Evolutionary conservation across 345 rosid genomes (phyloP).

Genomic region (Sisymbrium irio): DNA sequence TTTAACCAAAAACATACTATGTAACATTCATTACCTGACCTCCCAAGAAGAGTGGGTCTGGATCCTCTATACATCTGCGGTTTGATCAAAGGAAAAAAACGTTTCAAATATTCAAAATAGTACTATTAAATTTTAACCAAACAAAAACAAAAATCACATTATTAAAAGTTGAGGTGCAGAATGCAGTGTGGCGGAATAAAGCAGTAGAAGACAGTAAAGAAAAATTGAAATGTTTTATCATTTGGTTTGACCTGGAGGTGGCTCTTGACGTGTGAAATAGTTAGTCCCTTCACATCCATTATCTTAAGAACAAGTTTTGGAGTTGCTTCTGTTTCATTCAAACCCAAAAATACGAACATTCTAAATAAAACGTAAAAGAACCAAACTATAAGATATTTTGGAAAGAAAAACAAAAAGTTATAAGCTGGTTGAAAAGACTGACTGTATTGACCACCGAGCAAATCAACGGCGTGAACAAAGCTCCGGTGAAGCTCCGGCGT

Average conservation of each 20-base stretch:
- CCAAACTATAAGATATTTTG: not conserved
- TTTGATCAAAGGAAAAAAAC: conserved; percentile 5
- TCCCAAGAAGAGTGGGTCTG: conserved; percentile 22
- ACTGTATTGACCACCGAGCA: conserved; percentile 96
- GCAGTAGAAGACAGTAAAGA: not conserved
- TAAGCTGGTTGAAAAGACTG: conserved; percentile 14
- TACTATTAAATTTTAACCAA: not conserved
- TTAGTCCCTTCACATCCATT: conserved; percentile 97
- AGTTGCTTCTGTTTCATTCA: conserved; percentile 68
- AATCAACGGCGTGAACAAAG: conserved; percentile 79
- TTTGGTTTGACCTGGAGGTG: conserved; percentile 76
- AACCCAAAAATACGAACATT: conserved; percentile 15
- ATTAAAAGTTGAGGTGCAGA: not conserved
- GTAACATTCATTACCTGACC: conserved; percentile 14
- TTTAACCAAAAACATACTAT: not conserved
- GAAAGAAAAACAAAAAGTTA: not conserved
- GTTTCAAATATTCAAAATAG: not conserved
- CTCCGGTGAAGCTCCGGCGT: conserved; percentile 95
- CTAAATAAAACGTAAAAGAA: conserved; percentile 5
- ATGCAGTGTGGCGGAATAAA: not conserved
- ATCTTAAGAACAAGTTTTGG: conserved; percentile 97
- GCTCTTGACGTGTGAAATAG: conserved; percentile 98
- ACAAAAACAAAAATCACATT: not conserved
- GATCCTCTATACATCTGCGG: conserved; percentile 40
- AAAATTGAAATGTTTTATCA: not conserved